Conservation (phyloP, 495 filamentous ascomycete species). For the Friedmanniomyces simplex region DNA sequence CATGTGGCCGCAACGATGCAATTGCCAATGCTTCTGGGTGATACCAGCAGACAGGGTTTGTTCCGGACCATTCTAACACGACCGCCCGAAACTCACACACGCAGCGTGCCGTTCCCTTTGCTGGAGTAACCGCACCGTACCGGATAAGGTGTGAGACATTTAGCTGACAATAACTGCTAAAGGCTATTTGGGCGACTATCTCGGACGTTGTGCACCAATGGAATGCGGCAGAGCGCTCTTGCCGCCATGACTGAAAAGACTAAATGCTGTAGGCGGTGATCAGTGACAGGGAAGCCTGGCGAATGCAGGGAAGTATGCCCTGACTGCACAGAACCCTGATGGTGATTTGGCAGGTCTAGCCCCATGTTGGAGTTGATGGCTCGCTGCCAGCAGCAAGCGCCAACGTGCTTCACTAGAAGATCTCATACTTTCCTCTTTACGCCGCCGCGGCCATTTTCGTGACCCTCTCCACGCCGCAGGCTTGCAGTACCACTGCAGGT, state of each 20-base stretch:
- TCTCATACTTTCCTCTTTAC: neutral
- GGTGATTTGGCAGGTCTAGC: neutral
- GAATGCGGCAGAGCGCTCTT: neutral
- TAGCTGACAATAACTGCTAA: neutral
- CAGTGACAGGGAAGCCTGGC: neutral
- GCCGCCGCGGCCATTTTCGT: constrained; percentile 7
- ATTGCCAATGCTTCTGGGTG: neutral
- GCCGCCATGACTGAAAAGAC: neutral
- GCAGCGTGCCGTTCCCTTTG: neutral
- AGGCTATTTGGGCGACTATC: neutral
- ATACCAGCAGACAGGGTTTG: neutral
- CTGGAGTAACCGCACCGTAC: neutral
- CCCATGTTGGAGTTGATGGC: neutral
- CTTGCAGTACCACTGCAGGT: constrained; percentile 8
- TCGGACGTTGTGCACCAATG: neutral
- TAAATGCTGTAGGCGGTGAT: neutral
- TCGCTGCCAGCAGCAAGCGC: neutral
- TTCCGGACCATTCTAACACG: neutral
- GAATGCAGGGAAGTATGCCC: neutral
- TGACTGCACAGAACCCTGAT: neutral
- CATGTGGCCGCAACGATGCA: neutral
- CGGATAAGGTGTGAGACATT: neutral
- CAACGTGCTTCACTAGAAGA: constrained; percentile 8
- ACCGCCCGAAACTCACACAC: neutral
- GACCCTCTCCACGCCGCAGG: constrained; percentile 14